Evolutionary conservation across 352 stramenopile species (phyloP), one percentile per base, ranked within the genome.

Genomic region (Globisporangium apiculatum): DNA sequence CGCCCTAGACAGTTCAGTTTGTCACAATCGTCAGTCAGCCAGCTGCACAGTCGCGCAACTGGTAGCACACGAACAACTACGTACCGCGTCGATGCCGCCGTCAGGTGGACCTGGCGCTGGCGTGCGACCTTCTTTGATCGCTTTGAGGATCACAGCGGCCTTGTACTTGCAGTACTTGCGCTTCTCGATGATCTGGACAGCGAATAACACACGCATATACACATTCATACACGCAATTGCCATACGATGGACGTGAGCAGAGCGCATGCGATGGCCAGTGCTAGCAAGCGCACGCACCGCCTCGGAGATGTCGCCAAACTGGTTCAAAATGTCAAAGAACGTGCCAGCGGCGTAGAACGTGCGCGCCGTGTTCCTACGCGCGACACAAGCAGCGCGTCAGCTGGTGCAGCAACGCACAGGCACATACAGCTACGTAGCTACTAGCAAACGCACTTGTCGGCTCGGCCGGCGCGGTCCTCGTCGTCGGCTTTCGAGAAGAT

Each of bases 261-360:
- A 31, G 24, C 24, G 24, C 24, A 31, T 31, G 24, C 1, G 24
- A 31, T 31, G 24, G 24, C 24, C 24, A 31, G 24, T 31, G 24
- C 24, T 11, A n/a, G 1, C 5, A 37, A 14, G 46, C 15, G 11
- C 31, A 52, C 79, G 53, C 56, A 92, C 82, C 60, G 94, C 75
- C 45, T 96, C 82, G 9, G 78, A 81, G 40, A 87, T 74, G 3
- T 88, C 67, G 41, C 94, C 89, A 75, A 99, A 99, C 72, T 98
- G 96, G 56, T 94, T 86, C 51, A 99, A 72, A 53, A 98, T 97
- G 68, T 99, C 95, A 55, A 98, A 97, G 71, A 99, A 98, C 10
- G 79, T 96, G 41, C 89, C 93, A 2, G 95, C 95, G 0, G 94
- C 95, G 78, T 98, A 98, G 76, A 98, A 99, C 18, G 88, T 98